phyloP scores from a whole-genome alignment of 768 basidiomycete species.

The Naganishia vaughanmartiniae region DNA sequence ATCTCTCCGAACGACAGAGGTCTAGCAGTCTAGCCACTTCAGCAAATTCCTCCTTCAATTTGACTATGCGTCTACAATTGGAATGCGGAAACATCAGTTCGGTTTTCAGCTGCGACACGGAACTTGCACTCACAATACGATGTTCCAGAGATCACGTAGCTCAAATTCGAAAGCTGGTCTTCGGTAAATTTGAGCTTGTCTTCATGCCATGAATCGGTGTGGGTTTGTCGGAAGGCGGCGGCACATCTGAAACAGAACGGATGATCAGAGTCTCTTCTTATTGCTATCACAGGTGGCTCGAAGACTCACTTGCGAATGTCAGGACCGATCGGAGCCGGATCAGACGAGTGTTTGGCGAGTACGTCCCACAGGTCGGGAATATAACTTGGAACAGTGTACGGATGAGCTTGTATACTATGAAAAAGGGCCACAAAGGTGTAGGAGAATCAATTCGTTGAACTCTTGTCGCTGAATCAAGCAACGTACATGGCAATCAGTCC shows the following conservation, averaged over 20 bases:
- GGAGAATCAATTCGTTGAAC: background rate
- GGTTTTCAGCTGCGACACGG: background rate
- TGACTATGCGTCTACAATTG: background rate
- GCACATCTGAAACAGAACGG: slow-evolving; percentile 56
- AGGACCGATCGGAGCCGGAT: slow-evolving; percentile 84
- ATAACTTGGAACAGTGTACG: slow-evolving; percentile 93
- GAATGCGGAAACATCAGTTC: background rate
- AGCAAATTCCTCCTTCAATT: background rate
- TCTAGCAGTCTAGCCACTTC: background rate
- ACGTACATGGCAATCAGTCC: slow-evolving; percentile 77
- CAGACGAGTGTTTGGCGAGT: slow-evolving; percentile 77
- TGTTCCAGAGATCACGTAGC: slow-evolving; percentile 83
- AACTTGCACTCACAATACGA: slow-evolving; percentile 53
- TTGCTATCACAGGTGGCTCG: background rate
- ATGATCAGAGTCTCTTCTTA: background rate
- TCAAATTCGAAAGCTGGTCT: slow-evolving; percentile 80
- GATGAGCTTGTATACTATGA: slow-evolving; percentile 74
- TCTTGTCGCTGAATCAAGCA: background rate
- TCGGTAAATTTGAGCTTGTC: slow-evolving; percentile 83
- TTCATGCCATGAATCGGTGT: slow-evolving; percentile 84
- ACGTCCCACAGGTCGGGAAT: slow-evolving; percentile 74
- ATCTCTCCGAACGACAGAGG: background rate
- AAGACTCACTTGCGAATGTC: slow-evolving; percentile 73
- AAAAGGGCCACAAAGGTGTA: background rate
- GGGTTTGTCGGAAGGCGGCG: slow-evolving; percentile 55